Evolutionary conservation across 2,329 filamentous ascomycete species (phyloP), one percentile per base, ranked within the genome.

Genomic region (Tolypocladium guangdongense): DNA sequence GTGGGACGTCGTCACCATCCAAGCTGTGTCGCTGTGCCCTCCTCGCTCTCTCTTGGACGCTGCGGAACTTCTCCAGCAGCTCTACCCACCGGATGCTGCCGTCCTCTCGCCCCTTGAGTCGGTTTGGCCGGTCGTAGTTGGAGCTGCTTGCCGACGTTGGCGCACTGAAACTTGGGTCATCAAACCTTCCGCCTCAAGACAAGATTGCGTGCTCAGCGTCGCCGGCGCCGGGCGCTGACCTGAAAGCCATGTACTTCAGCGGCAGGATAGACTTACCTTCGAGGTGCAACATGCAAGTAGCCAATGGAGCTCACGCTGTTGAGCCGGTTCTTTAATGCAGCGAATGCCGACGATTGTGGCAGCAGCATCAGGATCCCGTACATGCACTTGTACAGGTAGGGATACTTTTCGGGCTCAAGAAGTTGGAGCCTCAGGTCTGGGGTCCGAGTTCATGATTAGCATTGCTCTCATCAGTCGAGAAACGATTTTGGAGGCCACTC

Each of bases 241-340:
- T 18, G 14, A 16, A n/a, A 11, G 24, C 22, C 3, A 30, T 45
- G 41, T 14, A 30, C 43, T 11, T 11, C 27, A 11, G 16, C 24
- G n/a, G 22, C 10, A 16, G 24, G 18, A 22, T 39, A 33, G 43
- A 20, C 84, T 72, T 84, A 93, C 88, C 81, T 79, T 79, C 88
- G 73, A 52, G 79, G 87, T 57, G 86, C 84, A 60, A 88, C 86
- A 66, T 97, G 92, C 57, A 99, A 75, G 68, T 96, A 95, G 45
- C 92, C 93, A 66, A 99, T 97, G 51, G 93, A 91, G 74, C 89
- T 95, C 60, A 99, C 93, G 69, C 89, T 96, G 70, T 97, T 97
- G 50, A 99, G 79, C 43, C 93, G 84, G 66, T 99, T 99, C 68
- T 96, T 97, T 54, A 99, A 77, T 2, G 93, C 92, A 32, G 91